Evolutionary conservation across 805 yeast genomes (phyloP), one percentile per base, ranked within the genome.

Genomic region (Yamadazyma takamatsuzukensis): DNA sequence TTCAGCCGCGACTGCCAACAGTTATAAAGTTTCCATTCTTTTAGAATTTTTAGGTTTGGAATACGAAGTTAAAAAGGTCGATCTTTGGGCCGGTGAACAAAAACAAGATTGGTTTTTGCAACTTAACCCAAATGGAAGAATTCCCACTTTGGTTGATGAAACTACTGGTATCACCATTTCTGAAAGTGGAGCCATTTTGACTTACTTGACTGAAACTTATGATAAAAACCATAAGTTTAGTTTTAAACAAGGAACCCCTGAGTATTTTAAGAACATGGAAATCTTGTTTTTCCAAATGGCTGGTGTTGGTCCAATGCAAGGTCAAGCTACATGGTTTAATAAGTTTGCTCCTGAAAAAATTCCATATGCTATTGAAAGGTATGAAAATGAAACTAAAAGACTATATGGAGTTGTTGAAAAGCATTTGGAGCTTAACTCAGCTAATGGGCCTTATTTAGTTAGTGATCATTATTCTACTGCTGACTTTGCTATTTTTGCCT

Each of bases 131-230:
- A 78, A 79, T 45, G 84, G 86, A 4, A 61, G 77, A 45, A 72
- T 80, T 31, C 86, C 87, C 18, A 67, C 78, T 0, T 52, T 80
- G 21, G 59, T 61, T 1, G 68, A 64, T 39, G 49, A 53, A 24
- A 46, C 51, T 21, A 60, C 68, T 4, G 79, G 77, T 4, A 61
- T 64, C 19, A 57, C 71, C 15, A 48, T 80, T 17, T 68, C 70
- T 43, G 85, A 80, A 55, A 66, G 78, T 21, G 84, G 73, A 18
- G 83, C 85, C 2, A 78, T 80, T 40, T 50, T 80, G 53, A 56
- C 63, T 37, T 80, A 77, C 50, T 52, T 80, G 25, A 76, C 74
- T 34, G 83, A 77, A 41, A 74, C 68, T 40, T 80, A 72, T 49
- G 86, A 80, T 48, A 68, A 54, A 33, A 76, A 74, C 7, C 51